A percentile compares a stretch with the other conserved stretches of the same genome.
Evolutionary conservation across 2,329 filamentous ascomycete species (phyloP).

Genomic region (Escovopsis sp.): DNA sequence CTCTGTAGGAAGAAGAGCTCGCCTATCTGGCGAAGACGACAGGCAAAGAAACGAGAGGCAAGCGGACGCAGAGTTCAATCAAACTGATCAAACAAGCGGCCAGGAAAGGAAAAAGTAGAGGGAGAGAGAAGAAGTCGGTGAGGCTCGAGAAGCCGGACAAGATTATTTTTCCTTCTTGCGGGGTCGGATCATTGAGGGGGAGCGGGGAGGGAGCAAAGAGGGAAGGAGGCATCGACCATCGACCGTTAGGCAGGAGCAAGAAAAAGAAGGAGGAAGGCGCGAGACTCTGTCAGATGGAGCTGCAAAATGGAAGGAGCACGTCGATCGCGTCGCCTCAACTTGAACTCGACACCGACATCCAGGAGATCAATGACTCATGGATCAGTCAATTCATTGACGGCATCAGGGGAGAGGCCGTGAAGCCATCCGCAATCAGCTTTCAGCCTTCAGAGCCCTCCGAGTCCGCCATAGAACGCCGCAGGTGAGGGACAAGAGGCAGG

Average conservation of each 20-base stretch:
- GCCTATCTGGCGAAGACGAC: too few relatives aligned
- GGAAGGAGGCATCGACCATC: background rate
- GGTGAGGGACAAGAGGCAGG: too few relatives aligned
- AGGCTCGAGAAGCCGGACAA: background rate
- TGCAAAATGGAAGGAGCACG: background rate
- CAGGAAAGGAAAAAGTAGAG: conserved; percentile 1
- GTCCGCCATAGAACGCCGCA: too few relatives aligned
- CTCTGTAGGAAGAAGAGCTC: too few relatives aligned
- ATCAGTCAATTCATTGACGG: too few relatives aligned
- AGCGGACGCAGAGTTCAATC: background rate
- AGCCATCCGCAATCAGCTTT: too few relatives aligned
- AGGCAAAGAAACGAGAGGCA: background rate
- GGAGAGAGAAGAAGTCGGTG: conserved; percentile 2
- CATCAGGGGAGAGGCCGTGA: too few relatives aligned
- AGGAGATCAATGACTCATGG: too few relatives aligned
- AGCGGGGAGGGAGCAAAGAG: background rate
- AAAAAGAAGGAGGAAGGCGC: too few relatives aligned
- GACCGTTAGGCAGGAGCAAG: background rate
- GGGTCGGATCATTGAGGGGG: background rate
- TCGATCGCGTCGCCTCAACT: background rate
- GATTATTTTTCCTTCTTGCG: background rate
- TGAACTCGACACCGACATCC: background rate
- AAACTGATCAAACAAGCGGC: background rate
- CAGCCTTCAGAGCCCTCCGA: too few relatives aligned
- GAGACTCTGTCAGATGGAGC: background rate